phyloP scores from a whole-genome alignment of 1,139 yeast species.

The Nakaseomyces kungkrabaensis region DNA sequence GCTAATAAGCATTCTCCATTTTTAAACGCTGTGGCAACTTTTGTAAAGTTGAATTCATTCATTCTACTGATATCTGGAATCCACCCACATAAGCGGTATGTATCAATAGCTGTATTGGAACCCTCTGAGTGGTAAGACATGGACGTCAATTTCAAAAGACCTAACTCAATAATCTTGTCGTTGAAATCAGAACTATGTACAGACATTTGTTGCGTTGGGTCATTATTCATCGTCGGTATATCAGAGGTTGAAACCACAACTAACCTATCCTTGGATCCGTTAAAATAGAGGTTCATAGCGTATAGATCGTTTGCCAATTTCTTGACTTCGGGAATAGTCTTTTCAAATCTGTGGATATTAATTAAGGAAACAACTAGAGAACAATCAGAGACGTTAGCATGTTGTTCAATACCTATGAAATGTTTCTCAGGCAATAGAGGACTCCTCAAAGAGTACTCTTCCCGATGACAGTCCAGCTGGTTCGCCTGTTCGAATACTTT shows the following conservation, averaged over 20 bases:
- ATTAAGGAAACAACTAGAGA: conserved; percentile 63
- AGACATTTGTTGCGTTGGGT: conserved; percentile 4
- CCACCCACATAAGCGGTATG: conserved; percentile 60
- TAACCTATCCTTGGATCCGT: conserved; percentile 50
- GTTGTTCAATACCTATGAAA: conserved; percentile 24
- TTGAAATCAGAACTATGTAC: conserved; percentile 20
- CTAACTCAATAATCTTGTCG: conserved; percentile 61
- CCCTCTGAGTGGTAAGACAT: conserved; percentile 58
- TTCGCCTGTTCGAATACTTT: conserved; percentile 10
- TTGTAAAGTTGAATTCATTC: conserved; percentile 21
- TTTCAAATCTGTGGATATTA: conserved; percentile 11
- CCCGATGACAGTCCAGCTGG: conserved; percentile 14
- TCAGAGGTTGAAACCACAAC: conserved; percentile 42
- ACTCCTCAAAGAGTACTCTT: conserved; percentile 10
- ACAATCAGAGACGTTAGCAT: conserved; percentile 64
- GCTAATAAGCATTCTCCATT: conserved; percentile 40
- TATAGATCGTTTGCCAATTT: conserved; percentile 27
- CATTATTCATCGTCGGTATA: conserved; percentile 13
- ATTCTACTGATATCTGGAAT: conserved; percentile 51
- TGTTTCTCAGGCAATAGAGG: conserved; percentile 21
- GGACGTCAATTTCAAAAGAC: conserved; percentile 55
- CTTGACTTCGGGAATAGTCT: conserved; percentile 4
- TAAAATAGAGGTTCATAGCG: conserved; percentile 39
- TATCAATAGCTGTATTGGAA: conserved; percentile 72
- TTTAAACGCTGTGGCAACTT: conserved; percentile 32